Conservation (phyloP, 805 yeast species). For the Candida patagonica region DNA sequence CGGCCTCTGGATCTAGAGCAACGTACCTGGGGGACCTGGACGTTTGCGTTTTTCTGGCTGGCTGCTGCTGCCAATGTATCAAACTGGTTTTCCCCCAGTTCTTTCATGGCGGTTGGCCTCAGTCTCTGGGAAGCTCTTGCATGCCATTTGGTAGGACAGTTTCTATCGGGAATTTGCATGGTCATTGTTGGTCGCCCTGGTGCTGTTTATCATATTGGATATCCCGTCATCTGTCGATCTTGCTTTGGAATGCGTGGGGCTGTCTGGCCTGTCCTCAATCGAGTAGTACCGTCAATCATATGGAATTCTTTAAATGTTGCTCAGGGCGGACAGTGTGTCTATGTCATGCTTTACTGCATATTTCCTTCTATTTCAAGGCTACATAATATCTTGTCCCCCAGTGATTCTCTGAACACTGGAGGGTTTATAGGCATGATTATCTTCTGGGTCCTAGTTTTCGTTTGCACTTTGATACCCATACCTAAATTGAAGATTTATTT, state of each 20-base stretch:
- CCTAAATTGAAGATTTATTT: conserved; percentile 6
- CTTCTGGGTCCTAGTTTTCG: conserved; percentile 6
- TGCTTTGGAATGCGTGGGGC: conserved; percentile 13
- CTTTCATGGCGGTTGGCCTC: conserved; percentile 9
- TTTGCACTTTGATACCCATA: conserved; percentile 8
- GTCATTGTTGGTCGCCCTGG: conserved; percentile 12
- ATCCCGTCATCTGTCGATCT: conserved; percentile 13
- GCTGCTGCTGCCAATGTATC: conserved; percentile 12
- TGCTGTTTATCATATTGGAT: conserved; percentile 14
- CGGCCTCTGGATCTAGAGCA: conserved; percentile 8
- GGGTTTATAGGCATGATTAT: conserved; percentile 11
- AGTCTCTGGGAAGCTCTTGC: conserved; percentile 11
- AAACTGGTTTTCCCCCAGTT: conserved; percentile 11
- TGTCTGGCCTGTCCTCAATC: conserved; percentile 11
- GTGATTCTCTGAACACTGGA: conserved; percentile 10
- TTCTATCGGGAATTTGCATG: conserved; percentile 11
- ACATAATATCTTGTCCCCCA: conserved; percentile 7
- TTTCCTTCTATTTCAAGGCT: conserved; percentile 8
- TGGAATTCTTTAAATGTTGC: conserved; percentile 12
- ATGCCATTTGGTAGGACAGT: conserved; percentile 11
- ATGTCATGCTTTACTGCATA: conserved; percentile 12
- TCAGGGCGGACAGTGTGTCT: conserved; percentile 13
- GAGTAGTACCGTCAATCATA: conserved; percentile 10
- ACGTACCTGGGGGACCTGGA: conserved; percentile 11
- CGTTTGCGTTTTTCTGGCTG: conserved; percentile 10